Evolutionary conservation across 2,329 filamentous ascomycete species (phyloP), one percentile per base, ranked within the genome.

Genomic region (Cryphonectria radicalis): DNA sequence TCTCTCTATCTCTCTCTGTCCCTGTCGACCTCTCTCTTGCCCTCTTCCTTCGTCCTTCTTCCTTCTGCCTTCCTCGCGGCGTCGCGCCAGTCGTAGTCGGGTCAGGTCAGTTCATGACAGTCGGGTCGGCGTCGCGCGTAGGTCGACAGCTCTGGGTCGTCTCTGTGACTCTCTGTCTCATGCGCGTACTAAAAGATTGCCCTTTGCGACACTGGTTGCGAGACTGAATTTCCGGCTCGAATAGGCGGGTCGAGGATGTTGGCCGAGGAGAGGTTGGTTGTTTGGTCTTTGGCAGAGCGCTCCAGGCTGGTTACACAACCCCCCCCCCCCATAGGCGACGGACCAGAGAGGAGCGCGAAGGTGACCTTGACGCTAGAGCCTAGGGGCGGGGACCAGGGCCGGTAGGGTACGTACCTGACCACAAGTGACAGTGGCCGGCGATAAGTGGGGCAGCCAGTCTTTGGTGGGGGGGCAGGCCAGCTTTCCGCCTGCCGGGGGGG

Each of bases 91-190:
- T 65, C 60, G 69, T 57, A 32, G 59, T 28, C 19, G 63, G 62
- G 63, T 63, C 40, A 64, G 63, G 53, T 73, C 69, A 73, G 69
- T 53, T 70, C 71, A 73, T 73, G 66, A 67, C 71, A 68, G 55
- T 71, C 35, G 60, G 55, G 50, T 64, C 22, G 43, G 55, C 17
- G 28, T 57, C 53, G 53, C 53, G 53, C 25, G 55, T 6, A 35
- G 17, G 25, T 32, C 5, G 55, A 59, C 55, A 59, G 28, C 25
- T 35, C 14, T 59, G 25, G 6, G 19, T 59, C 25, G 55, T 32
- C 2, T 25, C 53, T 25, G 32, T 32, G 32, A 32, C n/a, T 59
- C 25, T 25, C 22, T 19, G 4, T 32, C 13, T 17, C 53, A 28
- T 59, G 2, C 55, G 55, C 55, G 55, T 19, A 14, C 28, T 32